These are phyloP conservation scores for Cercospora sp. DNA, from an alignment of 2,329 filamentous ascomycete genomes.

Conservation along the genomic window DNA sequence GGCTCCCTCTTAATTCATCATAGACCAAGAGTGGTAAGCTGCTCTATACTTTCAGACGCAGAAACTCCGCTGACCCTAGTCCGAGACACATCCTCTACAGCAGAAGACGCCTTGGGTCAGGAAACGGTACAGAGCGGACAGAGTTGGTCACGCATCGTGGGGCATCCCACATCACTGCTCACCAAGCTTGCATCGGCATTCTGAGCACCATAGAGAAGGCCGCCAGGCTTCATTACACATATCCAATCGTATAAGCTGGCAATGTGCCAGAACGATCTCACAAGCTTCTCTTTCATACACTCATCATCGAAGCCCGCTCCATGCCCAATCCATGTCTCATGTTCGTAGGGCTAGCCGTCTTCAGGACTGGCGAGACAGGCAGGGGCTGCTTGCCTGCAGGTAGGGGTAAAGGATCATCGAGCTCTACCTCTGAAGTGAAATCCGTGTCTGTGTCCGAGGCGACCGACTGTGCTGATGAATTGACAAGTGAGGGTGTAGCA, in stretches of 20 bases:
- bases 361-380: slow-evolving; percentile 9
- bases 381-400: slow-evolving; percentile 1
- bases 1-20: background rate
- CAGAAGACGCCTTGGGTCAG: background rate
- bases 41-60: background rate
- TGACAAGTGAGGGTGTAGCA: slow-evolving; percentile 24
- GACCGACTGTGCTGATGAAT: slow-evolving; percentile 24
- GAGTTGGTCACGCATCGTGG: background rate
- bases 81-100: background rate
- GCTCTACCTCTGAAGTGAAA: slow-evolving; percentile 1
- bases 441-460: slow-evolving; percentile 26
- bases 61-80: background rate
- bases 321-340: slow-evolving; percentile 7
- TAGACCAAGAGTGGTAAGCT: background rate
- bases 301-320: slow-evolving; percentile 14
- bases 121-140: background rate
- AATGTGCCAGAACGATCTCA: background rate
- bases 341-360: slow-evolving; percentile 11
- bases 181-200: background rate
- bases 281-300: background rate
- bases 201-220: background rate
- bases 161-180: background rate
- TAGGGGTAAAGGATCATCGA: background rate
- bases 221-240: background rate
- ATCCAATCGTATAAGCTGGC: background rate